Conservation (phyloP, 352 stramenopile genomes). For the Peronospora destructor region DNA sequence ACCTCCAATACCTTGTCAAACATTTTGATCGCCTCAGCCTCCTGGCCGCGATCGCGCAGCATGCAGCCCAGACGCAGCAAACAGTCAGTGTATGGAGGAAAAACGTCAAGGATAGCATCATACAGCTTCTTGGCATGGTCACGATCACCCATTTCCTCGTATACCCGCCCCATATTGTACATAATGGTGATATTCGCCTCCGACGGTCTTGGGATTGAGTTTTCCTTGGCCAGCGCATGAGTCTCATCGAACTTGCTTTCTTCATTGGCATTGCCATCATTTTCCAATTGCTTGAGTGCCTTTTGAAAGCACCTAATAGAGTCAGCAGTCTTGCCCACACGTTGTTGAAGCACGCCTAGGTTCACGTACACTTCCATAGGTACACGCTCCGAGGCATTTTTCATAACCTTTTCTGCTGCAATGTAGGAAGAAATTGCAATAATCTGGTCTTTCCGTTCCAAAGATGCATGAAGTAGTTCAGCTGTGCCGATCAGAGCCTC, state of each 20-base stretch:
- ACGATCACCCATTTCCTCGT: slow-evolving; percentile 89
- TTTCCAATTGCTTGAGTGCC: slow-evolving; percentile 54
- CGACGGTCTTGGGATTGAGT: slow-evolving; percentile 41
- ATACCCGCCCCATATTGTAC: slow-evolving; percentile 94
- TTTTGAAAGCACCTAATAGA: slow-evolving; percentile 89
- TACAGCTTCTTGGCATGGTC: slow-evolving; percentile 89
- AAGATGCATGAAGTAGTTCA: slow-evolving; percentile 68
- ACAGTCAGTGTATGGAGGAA: slow-evolving; percentile 92
- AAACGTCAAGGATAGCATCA: slow-evolving; percentile 88
- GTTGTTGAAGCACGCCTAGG: slow-evolving; percentile 75
- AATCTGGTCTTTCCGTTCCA: slow-evolving; percentile 84
- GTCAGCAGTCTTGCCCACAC: slow-evolving; percentile 82
- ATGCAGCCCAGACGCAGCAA: slow-evolving; percentile 92
- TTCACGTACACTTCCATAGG: slow-evolving; percentile 84
- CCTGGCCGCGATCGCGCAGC: slow-evolving; percentile 89
- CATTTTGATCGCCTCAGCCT: slow-evolving; percentile 83
- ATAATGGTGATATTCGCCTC: slow-evolving; percentile 88
- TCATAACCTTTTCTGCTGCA: slow-evolving; percentile 82
- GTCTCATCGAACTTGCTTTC: slow-evolving; percentile 37
- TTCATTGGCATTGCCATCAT: slow-evolving; percentile 28
- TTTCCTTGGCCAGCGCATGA: slow-evolving; percentile 30
- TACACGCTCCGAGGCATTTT: slow-evolving; percentile 71
- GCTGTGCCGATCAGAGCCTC: slow-evolving; percentile 78
- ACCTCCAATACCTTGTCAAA: slow-evolving; percentile 91
- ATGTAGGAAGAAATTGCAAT: slow-evolving; percentile 87